Conservation (phyloP, 2,329 filamentous ascomycete genomes). For the Fusarium haematococcum region DNA sequence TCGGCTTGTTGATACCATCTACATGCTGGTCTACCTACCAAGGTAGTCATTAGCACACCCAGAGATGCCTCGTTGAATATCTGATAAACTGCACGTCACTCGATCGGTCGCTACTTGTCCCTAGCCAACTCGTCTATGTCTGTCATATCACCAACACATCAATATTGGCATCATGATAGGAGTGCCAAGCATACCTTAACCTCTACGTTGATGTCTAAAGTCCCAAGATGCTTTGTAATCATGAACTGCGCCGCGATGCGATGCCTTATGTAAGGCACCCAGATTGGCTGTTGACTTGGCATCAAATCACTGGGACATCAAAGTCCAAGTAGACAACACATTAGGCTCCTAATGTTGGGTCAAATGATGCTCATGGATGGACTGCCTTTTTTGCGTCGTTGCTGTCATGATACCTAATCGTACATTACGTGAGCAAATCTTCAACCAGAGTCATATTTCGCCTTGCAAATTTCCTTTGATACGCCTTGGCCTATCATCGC, state of each 20-base stretch:
- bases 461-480: background rate
- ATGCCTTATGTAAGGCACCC: background rate
- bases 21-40: background rate
- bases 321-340: background rate
- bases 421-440: constrained; percentile 1
- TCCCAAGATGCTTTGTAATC: constrained; percentile 17
- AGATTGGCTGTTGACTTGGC: constrained; percentile 5
- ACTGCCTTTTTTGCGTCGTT: background rate
- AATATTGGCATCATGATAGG: background rate
- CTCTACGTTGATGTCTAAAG: background rate
- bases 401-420: background rate
- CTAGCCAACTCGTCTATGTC: background rate
- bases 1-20: background rate
- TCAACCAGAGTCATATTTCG: background rate
- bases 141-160: background rate
- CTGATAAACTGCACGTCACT: background rate
- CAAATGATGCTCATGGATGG: background rate
- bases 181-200: background rate
- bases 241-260: background rate
- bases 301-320: constrained; percentile 3
- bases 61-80: background rate
- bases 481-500: background rate
- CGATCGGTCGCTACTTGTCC: background rate
- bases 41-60: background rate
- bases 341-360: background rate